phyloP scores from a whole-genome alignment of 2,329 filamentous ascomycete genomes.

The Teratosphaeria epicoccoides region DNA sequence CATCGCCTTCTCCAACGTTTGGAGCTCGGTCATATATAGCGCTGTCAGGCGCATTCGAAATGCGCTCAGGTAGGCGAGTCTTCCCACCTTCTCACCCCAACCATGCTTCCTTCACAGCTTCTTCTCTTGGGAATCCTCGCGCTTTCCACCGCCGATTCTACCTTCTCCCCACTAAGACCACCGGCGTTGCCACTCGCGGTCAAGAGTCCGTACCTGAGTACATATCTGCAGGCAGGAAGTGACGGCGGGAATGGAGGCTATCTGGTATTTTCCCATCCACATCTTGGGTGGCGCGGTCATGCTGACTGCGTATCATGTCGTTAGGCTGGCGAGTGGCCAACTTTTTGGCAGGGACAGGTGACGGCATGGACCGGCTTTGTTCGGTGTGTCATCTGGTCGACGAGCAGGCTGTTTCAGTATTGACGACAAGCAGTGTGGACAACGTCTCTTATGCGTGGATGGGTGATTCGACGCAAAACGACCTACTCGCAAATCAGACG shows the following conservation, averaged over 20 bases:
- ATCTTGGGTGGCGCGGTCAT: conserved; percentile 39
- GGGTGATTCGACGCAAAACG: conserved; percentile 42
- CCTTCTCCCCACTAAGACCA: conserved; percentile 53
- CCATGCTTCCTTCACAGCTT: background rate
- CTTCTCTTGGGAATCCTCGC: conserved; percentile 1
- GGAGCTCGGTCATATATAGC: background rate
- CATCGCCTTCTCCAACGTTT: background rate
- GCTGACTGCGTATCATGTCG: conserved; percentile 26
- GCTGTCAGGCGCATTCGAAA: background rate
- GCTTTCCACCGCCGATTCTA: conserved; percentile 32
- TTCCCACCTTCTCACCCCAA: background rate
- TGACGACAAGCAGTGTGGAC: conserved; percentile 45
- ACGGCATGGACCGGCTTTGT: conserved; percentile 60
- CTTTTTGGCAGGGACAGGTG: conserved; percentile 49
- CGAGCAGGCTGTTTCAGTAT: background rate
- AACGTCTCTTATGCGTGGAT: conserved; percentile 56
- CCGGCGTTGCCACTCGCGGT: conserved; percentile 64
- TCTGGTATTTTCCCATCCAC: conserved; percentile 42
- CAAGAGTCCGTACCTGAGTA: conserved; percentile 62
- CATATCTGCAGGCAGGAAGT: conserved; percentile 51
- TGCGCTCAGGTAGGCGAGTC: background rate
- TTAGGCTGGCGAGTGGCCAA: conserved; percentile 13
- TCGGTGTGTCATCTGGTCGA: background rate
- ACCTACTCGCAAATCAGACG: conserved; percentile 47
- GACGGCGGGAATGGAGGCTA: conserved; percentile 55